Evolutionary conservation across 2,329 filamentous ascomycete species (phyloP).

Genomic region (Stemphylium lycopersici): DNA sequence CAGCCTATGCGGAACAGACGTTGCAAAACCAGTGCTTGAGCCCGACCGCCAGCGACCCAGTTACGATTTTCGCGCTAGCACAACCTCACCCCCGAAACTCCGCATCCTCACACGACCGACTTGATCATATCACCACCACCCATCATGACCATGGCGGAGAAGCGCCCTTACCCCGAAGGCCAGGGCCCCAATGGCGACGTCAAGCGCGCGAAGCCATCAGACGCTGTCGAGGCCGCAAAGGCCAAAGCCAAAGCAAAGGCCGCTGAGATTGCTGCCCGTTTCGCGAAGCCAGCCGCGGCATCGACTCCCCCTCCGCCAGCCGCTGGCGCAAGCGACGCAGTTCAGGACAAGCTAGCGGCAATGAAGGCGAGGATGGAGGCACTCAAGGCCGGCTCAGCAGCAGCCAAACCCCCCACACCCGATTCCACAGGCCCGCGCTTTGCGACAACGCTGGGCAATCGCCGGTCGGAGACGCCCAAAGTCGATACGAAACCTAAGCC

Average conservation of each 20-base stretch:
- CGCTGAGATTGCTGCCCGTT: constrained; percentile 41
- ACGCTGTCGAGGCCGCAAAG: constrained; percentile 40
- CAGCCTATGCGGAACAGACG: neutral
- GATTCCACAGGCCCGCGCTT: constrained; percentile 59
- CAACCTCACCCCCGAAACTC: constrained; percentile 7
- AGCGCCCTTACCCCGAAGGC: constrained; percentile 50
- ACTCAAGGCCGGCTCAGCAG: constrained; percentile 66
- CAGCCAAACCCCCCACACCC: constrained; percentile 49
- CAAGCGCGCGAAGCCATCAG: constrained; percentile 49
- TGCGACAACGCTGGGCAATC: constrained; percentile 61
- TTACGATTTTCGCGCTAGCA: constrained; percentile 2
- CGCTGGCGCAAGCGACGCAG: constrained; percentile 14
- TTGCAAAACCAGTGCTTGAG: neutral
- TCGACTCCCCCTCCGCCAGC: constrained; percentile 20
- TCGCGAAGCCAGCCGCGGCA: constrained; percentile 32
- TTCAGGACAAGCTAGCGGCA: constrained; percentile 37
- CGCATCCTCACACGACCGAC: constrained; percentile 3
- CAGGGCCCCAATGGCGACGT: constrained; percentile 39
- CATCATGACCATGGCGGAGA: constrained; percentile 48
- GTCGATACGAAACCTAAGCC: constrained; percentile 38
- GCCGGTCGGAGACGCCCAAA: constrained; percentile 52
- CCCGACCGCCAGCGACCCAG: neutral
- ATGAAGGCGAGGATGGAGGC: constrained; percentile 40
- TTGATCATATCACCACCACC: constrained; percentile 1
- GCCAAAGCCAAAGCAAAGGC: constrained; percentile 44